Base-by-base conservation (phyloP, 2,329 filamentous ascomycete species). In the Neofusicoccum umdonicola region DNA sequence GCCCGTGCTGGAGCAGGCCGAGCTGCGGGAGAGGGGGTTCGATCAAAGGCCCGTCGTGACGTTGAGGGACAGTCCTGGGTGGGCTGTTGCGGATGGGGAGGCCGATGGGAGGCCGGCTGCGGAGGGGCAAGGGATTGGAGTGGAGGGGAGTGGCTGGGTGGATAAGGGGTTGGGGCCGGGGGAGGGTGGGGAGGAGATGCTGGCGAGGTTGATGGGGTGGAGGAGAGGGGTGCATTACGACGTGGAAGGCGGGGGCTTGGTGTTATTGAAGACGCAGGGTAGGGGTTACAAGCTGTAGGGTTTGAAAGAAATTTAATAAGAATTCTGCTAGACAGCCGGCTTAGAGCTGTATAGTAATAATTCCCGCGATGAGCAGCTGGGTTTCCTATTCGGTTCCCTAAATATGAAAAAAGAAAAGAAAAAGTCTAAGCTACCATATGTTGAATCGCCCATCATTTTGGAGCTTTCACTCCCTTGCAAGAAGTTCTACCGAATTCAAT, bases 151-250 rank as follows among this genome's bases (percentile, higher is more conserved):
- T 58, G 90, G 90, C 0, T 97, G 94, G 82, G 76, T 70, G 1
- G 87, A 85, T 17, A 78, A 77, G 22, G 77, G 83, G 0, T 74
- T 97, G 63, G 75, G 74, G 3, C 86, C 91, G 1, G 91, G 93
- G 0, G 79, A 88, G 27, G 91, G 90, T 4, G 93, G 92, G 0
- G 88, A 92, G 74, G 85, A 87, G 60, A 83, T 85, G 3, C 74
- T 97, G 67, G 79, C 78, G 58, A 75, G 83, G 57, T 97, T 94
- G 94, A 81, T 90, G 69, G 91, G 92, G 0, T 96, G 92, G 92
- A 83, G 80, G 66, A 85, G 81, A 70, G 92, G 90, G 0, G 82
- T 78, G 66, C 86, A 97, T 37, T 97, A 88, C 74, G 83, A 86
- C n/a, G 80, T 91, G 1, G 77, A 82, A 34, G 79, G 85, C 34